phyloP scores from a whole-genome alignment of 257 asterid species.

The Eustoma russellianum region DNA sequence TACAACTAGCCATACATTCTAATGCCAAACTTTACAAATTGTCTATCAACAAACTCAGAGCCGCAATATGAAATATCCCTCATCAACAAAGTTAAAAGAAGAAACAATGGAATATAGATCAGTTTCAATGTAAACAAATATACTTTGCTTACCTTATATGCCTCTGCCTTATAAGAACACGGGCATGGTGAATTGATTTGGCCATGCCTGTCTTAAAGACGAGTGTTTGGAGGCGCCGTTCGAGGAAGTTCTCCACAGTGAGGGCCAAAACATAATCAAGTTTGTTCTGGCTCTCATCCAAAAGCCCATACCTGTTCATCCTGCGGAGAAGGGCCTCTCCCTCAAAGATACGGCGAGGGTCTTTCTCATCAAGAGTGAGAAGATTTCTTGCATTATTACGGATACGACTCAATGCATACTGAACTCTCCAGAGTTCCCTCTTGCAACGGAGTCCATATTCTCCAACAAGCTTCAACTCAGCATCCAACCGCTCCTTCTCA shows the following conservation, averaged over 20 bases:
- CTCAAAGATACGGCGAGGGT: constrained; percentile 59
- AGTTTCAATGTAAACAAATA: background rate
- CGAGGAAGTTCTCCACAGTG: constrained; percentile 41
- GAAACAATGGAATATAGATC: background rate
- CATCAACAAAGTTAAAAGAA: background rate
- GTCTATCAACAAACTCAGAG: background rate
- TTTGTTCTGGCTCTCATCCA: constrained; percentile 40
- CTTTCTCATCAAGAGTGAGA: constrained; percentile 59
- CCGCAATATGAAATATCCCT: background rate
- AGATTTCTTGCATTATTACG: constrained; percentile 54
- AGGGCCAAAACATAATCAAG: constrained; percentile 41
- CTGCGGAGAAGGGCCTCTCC: constrained; percentile 65
- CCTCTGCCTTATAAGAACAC: constrained; percentile 45
- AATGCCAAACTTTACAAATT: background rate
- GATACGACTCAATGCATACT: constrained; percentile 52
- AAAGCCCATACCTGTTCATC: constrained; percentile 43
- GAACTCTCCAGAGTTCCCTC: constrained; percentile 69
- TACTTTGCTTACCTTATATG: constrained; percentile 27
- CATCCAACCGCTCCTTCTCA: constrained; percentile 65
- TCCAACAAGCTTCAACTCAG: constrained; percentile 63
- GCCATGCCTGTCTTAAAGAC: constrained; percentile 45
- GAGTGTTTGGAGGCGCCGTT: constrained; percentile 35
- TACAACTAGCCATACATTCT: too few species aligned
- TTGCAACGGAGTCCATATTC: constrained; percentile 57
- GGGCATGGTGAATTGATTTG: constrained; percentile 44